These are phyloP conservation scores for Babesia sp. DNA, from an alignment of 169 alveolate genomes.

Conservation along the genomic window DNA sequence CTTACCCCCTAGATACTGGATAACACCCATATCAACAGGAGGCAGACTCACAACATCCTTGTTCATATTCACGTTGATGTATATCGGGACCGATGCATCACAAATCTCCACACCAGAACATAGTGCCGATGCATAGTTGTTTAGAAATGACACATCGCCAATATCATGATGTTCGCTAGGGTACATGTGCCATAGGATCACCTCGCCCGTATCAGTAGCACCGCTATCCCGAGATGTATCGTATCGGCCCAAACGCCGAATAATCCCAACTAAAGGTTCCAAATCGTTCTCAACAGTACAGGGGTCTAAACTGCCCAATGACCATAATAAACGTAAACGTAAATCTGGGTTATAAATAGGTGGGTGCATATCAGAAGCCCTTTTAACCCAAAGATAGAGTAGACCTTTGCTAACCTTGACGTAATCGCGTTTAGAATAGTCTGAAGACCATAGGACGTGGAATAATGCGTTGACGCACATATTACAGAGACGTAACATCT, in stretches of 20 bases:
- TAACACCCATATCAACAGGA: conserved; percentile 23
- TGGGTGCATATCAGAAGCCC: conserved; percentile 8
- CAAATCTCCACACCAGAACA: conserved; percentile 5
- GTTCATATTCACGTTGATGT: conserved; percentile 4
- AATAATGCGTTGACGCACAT: conserved; percentile 25
- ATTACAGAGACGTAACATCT: not conserved
- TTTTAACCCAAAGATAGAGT: conserved; percentile 48
- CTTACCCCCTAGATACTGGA: conserved; percentile 59
- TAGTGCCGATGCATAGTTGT: not conserved
- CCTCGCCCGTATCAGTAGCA: conserved; percentile 6
- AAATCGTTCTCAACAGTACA: not conserved
- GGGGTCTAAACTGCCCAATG: not conserved
- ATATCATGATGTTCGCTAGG: conserved; percentile 21
- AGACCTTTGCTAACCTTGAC: conserved; percentile 21
- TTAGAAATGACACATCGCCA: conserved; percentile 33
- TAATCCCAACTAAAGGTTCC: not conserved
- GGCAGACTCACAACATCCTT: not conserved
- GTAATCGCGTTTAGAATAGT: conserved; percentile 31
- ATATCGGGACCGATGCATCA: conserved; percentile 25
- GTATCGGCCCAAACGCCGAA: not conserved
- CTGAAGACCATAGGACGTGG: conserved; percentile 8
- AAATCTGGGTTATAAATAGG: not conserved
- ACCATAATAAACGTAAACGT: conserved; percentile 9
- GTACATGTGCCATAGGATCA: conserved; percentile 53
- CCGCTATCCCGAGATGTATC: not conserved